phyloP scores from a whole-genome alignment of 1,139 yeast genomes.

The Magnusiomyces fungicola region DNA sequence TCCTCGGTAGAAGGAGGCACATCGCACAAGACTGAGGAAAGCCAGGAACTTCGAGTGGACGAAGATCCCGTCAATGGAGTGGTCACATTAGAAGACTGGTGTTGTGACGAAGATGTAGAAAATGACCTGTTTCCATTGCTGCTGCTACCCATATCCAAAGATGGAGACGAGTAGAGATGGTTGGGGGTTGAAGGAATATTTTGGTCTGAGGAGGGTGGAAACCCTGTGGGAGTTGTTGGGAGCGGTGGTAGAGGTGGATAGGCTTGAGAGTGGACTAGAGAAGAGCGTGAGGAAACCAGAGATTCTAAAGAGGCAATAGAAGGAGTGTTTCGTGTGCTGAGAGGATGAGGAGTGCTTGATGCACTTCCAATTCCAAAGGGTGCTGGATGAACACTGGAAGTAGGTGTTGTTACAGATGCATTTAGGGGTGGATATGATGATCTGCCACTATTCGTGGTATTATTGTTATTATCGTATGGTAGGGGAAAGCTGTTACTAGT shows the following conservation, averaged over 20 bases:
- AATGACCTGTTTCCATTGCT: slow-evolving; percentile 12
- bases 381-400: no score
- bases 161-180: slow-evolving; percentile 10
- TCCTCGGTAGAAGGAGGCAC: slow-evolving; percentile 19
- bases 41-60: slow-evolving; percentile 27
- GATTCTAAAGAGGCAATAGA: slow-evolving; percentile 2
- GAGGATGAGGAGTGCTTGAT: not conserved
- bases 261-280: slow-evolving; percentile 12
- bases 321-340: not conserved
- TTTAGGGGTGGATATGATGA: no score
- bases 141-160: slow-evolving; percentile 5
- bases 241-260: slow-evolving; percentile 16
- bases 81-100: slow-evolving; percentile 22
- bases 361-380: no score
- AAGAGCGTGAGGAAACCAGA: not conserved
- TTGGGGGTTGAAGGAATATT: slow-evolving; percentile 8
- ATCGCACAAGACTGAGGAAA: slow-evolving; percentile 26
- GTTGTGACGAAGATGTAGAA: slow-evolving; percentile 22
- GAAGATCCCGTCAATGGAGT: slow-evolving; percentile 23
- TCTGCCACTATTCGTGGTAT: no score
- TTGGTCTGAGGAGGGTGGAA: slow-evolving; percentile 7
- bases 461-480: not conserved
- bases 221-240: slow-evolving; percentile 19
- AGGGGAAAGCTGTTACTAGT: not conserved
- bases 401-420: no score